Evolutionary conservation across 192 early-diverging fungal genomes (phyloP), one percentile per base, ranked within the genome.

Genomic region (Globomyces pollinis-pini): DNA sequence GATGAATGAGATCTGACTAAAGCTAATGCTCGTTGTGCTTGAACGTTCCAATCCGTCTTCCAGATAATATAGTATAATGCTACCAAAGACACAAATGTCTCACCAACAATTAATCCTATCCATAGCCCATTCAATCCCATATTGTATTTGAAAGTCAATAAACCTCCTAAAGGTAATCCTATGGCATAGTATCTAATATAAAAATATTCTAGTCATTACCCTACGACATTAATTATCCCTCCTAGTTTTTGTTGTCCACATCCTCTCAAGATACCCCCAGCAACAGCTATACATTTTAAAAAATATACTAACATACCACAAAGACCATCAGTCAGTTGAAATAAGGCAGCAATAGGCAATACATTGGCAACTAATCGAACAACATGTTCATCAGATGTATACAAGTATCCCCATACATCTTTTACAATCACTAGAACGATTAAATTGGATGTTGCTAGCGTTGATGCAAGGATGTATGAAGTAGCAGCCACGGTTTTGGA

Each of bases 331-430:
- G 4, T 24, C 61, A 70, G 63, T 61, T 91, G 88, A 69, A 85
- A 90, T 24, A 84, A 23, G 0, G 89, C 90, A 20, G 77, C 85
- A 12, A 90, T 60, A 0, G 92, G 92, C 68, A 95, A 68, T 12
- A 93, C 75, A 36, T 57, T 59, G 0, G 88, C 85, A 1, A 93
- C 88, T 3, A 87, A 64, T 5, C 45, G 62, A 44, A 90, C 71
- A 12, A 98, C 86, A 0, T 75, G 77, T 0, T 60, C 56, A 61
- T 94, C 87, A 29, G 77, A 61, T 20, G 84, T 88, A 63, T 76
- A 86, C 15, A 83, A 59, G 6, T 71, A 70, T 13, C 90, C 88
- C 81, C 82, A 84, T 12, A 52, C 54, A 38, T 72, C 50, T 24
- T 83, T 77, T 23, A 81, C 65, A 3, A 39, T 2, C 24, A 83